Base-by-base conservation (phyloP, 495 filamentous ascomycete species). In the Viridothelium virens region DNA sequence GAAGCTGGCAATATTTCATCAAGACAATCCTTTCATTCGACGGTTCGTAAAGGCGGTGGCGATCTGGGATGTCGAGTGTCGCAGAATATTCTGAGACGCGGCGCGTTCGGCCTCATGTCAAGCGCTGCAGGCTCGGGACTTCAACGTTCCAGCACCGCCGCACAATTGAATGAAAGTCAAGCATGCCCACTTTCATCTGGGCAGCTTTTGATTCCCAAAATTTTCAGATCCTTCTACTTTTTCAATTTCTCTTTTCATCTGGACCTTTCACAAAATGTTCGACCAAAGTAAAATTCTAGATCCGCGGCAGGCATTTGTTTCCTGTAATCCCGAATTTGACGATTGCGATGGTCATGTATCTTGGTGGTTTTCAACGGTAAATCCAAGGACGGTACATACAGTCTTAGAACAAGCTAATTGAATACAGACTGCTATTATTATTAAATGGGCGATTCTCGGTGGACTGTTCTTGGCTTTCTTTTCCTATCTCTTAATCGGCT, bases 401-500 rank as follows among this genome's bases (percentile, higher is more conserved):
- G 18, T 36, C 7, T 36, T 33, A 7, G 5, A 33, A n/a, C 1
- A 3, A 3, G 18, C 53, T 59, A 18, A 59, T 36, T 31, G 38
- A 10, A 2, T 48, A 25, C 66, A 88, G 86, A 80, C 77, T 36
- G 87, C 83, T 50, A 72, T 80, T 61, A 85, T 85, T 64, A 75
- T 89, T 69, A 90, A 89, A 75, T 92, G 87, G 83, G 80, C 80
- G 38, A 74, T 91, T 53, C 83, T 91, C 72, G 69, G 63, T 16
- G 62, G 63, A 63, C 67, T 78, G 61, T 81, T 87, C 66, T 53
- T 82, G 38, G 44, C 87, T 47, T 71, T 87, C 65, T 68, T 82
- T 68, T 72, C 84, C 37, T 79, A 83, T 66, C 77, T 86, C 70
- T 71, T 89, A 38, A 72, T 85, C 41, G 85, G 85, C 69, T 80